A percentile compares a stretch with the other conserved stretches of the same genome.
phyloP scores from a whole-genome alignment of 208 protist genomes.

The Naegleria gruberi region DNA sequence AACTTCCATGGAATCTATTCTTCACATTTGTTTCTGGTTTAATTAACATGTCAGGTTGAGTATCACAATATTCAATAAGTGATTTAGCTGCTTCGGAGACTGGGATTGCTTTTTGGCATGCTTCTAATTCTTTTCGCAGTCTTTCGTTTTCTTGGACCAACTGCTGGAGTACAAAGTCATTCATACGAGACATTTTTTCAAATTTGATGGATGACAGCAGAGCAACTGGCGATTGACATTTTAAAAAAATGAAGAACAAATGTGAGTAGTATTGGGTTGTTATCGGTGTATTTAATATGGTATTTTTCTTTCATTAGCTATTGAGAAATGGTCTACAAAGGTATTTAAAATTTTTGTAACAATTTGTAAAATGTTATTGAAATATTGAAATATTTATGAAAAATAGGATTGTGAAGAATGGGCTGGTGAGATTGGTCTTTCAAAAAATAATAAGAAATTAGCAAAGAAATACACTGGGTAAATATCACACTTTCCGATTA shows the following conservation, averaged over 20 bases:
- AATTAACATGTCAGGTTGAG: neutral
- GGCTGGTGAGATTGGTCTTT: neutral
- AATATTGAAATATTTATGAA: too few relatives aligned
- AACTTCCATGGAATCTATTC: neutral
- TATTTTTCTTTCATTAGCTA: neutral
- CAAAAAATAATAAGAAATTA: neutral
- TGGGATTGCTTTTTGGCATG: neutral
- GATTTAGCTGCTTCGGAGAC: neutral
- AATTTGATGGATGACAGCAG: too few relatives aligned
- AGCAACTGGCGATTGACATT: neutral
- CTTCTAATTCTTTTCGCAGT: constrained; percentile 9
- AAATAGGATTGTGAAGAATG: neutral
- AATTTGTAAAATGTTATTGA: too few relatives aligned
- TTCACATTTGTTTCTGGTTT: neutral
- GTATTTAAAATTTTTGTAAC: neutral
- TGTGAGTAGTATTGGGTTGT: neutral
- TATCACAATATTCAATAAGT: neutral
- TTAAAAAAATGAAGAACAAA: neutral
- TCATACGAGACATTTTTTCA: constrained; percentile 9
- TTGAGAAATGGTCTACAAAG: neutral
- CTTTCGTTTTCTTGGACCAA: constrained; percentile 2
- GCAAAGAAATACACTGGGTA: neutral
- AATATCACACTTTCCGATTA: neutral
- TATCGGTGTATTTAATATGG: neutral
- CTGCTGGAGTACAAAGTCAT: neutral